Conservation (phyloP, 805 yeast species). For the Saturnispora quitensis region DNA sequence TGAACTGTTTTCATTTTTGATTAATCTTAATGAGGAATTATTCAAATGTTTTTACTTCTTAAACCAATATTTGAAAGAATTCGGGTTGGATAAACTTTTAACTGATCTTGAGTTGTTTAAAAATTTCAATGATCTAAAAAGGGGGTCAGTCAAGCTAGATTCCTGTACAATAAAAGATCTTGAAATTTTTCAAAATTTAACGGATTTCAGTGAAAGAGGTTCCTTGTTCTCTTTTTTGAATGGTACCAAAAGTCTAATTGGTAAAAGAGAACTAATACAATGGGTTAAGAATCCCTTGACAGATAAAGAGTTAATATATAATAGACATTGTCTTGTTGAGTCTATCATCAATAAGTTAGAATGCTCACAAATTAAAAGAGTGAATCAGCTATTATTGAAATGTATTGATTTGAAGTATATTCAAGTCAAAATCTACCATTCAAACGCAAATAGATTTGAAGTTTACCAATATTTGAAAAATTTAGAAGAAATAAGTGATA, state of each 20-base stretch:
- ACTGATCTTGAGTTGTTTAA: constrained; percentile 40
- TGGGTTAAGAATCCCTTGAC: constrained; percentile 76
- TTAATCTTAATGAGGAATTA: constrained; percentile 9
- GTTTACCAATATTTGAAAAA: constrained; percentile 44
- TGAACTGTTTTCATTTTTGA: constrained; percentile 14
- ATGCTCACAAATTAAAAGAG: constrained; percentile 27
- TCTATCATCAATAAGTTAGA: constrained; percentile 35
- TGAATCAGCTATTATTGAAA: constrained; percentile 22
- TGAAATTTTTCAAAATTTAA: constrained; percentile 63
- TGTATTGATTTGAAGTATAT: constrained; percentile 50
- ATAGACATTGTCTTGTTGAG: constrained; percentile 55
- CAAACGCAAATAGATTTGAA: constrained; percentile 50
- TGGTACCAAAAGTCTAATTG: constrained; percentile 72
- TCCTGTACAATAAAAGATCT: constrained; percentile 59
- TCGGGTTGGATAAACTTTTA: constrained; percentile 50
- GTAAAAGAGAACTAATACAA: constrained; percentile 50
- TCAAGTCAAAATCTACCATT: constrained; percentile 51
- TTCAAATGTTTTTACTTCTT: constrained; percentile 34
- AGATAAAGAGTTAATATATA: constrained; percentile 41
- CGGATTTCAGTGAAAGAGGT: constrained; percentile 51
- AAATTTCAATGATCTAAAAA: constrained; percentile 38
- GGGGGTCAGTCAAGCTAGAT: constrained; percentile 45
- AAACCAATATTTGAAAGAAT: constrained; percentile 50
- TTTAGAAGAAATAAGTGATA: constrained; percentile 31
- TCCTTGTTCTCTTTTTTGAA: constrained; percentile 73